Evolutionary conservation across 768 basidiomycete species (phyloP), one percentile per base, ranked within the genome.

Genomic region (Amanita jacksonii): DNA sequence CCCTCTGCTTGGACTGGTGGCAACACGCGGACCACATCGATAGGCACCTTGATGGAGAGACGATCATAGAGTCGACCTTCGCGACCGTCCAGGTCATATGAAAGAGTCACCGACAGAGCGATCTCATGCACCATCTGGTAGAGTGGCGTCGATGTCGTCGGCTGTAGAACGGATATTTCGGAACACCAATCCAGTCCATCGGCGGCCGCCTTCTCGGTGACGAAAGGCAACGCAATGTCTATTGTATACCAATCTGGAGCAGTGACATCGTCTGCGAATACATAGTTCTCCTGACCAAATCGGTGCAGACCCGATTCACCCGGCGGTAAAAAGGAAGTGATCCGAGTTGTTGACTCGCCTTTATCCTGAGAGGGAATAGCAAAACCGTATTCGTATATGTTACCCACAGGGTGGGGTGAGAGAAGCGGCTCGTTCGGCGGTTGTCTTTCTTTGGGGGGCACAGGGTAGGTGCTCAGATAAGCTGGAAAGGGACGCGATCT

Each of bases 391-490:
- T 74, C 65, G 39, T 76, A 78, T 35, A 79, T 49, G 16, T 70
- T 62, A 46, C 72, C 72, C 22, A 85, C 57, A 4, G 74, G 65
- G 49, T 85, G 78, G 1, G 76, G 64, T 30, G 68, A 57, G 10
- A 67, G 72, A 18, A 91, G 66, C 1, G 79, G 74, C 25, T 66
- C 48, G 35, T 67, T 62, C 5, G 86, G 87, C 18, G 86, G 86
- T 50, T 91, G 87, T 37, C 66, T 53, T 8, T 64, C 57, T 34
- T 57, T 49, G 7, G 74, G 63, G 15, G 83, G 83, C 7, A 88
- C 48, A 4, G 82, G 80, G 59, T 66, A 79, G 22, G 61, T 62
- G 3, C 65, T 38, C 3, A 65, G 52, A 49, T 72, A 77, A 20
- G 65, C 60, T 13, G 59, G 42, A 13, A 68, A 64, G n/a, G 68